A percentile compares a stretch with the other conserved stretches of the same genome.
Evolutionary conservation across 495 filamentous ascomycete genomes (phyloP).

Genomic region (Podospora pseudocomata): DNA sequence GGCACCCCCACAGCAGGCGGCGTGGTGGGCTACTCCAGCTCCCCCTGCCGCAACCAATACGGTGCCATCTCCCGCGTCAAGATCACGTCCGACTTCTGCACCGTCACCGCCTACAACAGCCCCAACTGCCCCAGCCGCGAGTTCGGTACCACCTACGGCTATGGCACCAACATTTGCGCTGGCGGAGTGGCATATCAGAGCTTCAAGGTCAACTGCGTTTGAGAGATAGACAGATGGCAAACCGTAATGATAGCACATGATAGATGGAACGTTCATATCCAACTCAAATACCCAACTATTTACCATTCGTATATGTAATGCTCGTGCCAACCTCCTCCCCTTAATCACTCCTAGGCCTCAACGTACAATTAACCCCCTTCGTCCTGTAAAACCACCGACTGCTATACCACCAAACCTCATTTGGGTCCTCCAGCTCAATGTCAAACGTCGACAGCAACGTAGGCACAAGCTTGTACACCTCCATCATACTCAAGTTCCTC

Average conservation of each 20-base stretch:
- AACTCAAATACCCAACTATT: background rate
- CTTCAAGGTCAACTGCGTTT: slow-evolving; percentile 2
- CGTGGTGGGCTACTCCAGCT: background rate
- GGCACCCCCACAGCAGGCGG: background rate
- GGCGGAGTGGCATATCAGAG: background rate
- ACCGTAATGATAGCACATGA: background rate
- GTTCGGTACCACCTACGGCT: background rate
- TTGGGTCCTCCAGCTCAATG: slow-evolving; percentile 22
- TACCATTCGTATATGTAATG: background rate
- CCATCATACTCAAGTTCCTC: slow-evolving; percentile 58
- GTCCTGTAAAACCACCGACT: slow-evolving; percentile 26
- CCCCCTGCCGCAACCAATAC: background rate
- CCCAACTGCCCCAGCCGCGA: slow-evolving; percentile 1
- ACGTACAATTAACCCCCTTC: slow-evolving; percentile 16
- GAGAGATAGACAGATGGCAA: background rate
- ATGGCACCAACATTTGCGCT: background rate
- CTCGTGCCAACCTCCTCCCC: background rate
- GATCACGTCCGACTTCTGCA: background rate
- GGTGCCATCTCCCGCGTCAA: background rate
- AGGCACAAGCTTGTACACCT: slow-evolving; percentile 64
- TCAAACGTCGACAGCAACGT: slow-evolving; percentile 56
- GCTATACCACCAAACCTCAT: slow-evolving; percentile 24
- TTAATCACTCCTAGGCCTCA: slow-evolving; percentile 15
- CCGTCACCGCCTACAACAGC: background rate
- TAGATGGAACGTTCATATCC: background rate